A percentile compares a stretch with the other conserved stretches of the same genome.
Conservation (phyloP, 148 eudicot genomes). For the Chenopodium suecicum region DNA sequence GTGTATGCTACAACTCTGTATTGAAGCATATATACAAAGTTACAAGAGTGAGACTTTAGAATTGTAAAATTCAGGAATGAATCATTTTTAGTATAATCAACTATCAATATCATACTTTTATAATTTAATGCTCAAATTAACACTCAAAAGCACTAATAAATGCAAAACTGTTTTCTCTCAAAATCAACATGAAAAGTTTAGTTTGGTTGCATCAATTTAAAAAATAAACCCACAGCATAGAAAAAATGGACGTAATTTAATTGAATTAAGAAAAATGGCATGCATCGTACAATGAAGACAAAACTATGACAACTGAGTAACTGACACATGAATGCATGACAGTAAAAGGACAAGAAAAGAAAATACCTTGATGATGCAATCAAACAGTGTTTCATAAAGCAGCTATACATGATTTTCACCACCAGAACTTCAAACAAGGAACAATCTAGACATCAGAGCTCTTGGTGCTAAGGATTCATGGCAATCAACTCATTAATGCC, state of each 20-base stretch:
- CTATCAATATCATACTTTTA: no score
- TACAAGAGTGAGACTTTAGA: no score
- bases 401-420: constrained; percentile 11
- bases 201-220: background rate
- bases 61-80: no score
- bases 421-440: constrained; percentile 6
- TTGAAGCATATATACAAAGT: no score
- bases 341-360: background rate
- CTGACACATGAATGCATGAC: background rate
- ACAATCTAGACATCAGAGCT: background rate
- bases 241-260: background rate
- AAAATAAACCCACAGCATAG: background rate
- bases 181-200: background rate
- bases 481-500: constrained; percentile 58
- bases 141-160: background rate
- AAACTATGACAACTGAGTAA: background rate
- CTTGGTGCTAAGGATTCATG: constrained; percentile 37
- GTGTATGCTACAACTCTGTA: no score
- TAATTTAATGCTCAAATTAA: no score
- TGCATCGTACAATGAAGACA: background rate
- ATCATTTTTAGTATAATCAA: no score
- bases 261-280: background rate
- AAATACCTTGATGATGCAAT: constrained; percentile 22
- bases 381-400: constrained; percentile 12
- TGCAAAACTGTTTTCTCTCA: background rate